Base-by-base conservation (phyloP, 768 basidiomycete species). In the Boletus rubroflammeus region DNA sequence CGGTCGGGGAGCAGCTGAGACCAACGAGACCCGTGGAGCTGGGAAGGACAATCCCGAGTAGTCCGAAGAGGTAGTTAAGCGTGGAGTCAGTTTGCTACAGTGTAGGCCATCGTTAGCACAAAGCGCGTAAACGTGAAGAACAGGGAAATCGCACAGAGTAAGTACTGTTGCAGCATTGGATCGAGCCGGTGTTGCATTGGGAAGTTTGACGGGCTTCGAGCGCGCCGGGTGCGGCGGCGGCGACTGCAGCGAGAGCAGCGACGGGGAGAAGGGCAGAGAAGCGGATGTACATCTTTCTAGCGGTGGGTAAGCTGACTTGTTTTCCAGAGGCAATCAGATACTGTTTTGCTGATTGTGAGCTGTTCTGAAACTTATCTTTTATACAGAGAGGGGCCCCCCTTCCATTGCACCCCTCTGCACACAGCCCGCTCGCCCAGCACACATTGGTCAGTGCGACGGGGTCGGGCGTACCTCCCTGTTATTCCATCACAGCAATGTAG, bases 231-330 rank as follows among this genome's bases (percentile, higher is more conserved):
- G 23, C 61, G 4, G 56, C 62, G 0, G 50, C 25, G 6, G 17
- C 62, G 10, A 41, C 29, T 17, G 47, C 55, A 15, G 10, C 53
- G 23, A 63, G 51, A 26, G 59, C 55, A 42, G 40, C 50, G 38
- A 63, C 21, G 15, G 55, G 43, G 43, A 64, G 21, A 5, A 64
- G 31, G 3, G 32, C 13, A 32, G 32, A 32, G 32, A 32, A 42
- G 43, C 47, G 54, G 26, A 38, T 19, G 40, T 14, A 52, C 61
- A 62, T 63, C 1, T 47, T 39, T 42, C 17, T 35, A 36, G 25
- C 10, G 7, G 17, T 23, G 21, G 46, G 19, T 47, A 34, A 6
- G 23, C 35, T 39, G 13, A 32, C 0, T 14, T 32, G 13, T 14
- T 32, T 14, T 32, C 13, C 5, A 32, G 32, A 32, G 9, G 29